A percentile compares a stretch with the other conserved stretches of the same genome.
Evolutionary conservation across 257 asterid species (phyloP).

Genomic region (Euphrasia confusa): DNA sequence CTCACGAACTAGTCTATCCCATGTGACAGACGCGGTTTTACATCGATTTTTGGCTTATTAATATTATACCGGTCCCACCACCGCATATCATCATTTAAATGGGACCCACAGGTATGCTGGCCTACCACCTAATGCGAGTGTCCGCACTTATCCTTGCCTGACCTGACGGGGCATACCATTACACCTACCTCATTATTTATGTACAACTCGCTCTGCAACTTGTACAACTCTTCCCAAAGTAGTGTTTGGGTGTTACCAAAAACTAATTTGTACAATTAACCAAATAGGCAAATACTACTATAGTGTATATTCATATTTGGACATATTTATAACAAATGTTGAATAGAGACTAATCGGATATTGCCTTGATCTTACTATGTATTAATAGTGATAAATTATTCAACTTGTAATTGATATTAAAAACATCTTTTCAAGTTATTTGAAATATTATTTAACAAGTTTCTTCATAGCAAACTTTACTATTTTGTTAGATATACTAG

Average conservation of each 20-base stretch:
- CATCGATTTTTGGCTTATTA: not conserved
- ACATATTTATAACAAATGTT: too few species aligned
- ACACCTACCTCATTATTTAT: not conserved
- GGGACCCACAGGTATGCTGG: not conserved
- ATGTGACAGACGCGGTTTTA: conserved; percentile 11
- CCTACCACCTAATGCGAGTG: not conserved
- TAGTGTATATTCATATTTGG: too few species aligned
- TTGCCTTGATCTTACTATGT: too few species aligned
- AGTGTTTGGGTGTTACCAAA: not conserved
- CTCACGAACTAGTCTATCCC: not conserved
- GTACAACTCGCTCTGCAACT: not conserved
- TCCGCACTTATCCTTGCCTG: not conserved
- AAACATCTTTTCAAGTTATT: too few species aligned
- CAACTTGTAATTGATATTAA: too few species aligned
- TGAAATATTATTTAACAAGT: too few species aligned
- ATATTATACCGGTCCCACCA: conserved; percentile 4
- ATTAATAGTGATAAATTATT: too few species aligned
- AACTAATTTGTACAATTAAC: too few species aligned
- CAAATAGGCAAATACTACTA: too few species aligned
- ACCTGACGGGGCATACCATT: not conserved
- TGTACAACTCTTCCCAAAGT: not conserved
- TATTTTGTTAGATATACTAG: too few species aligned
- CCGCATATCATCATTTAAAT: not conserved
- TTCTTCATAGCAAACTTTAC: too few species aligned
- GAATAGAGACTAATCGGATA: too few species aligned